Base-by-base conservation (phyloP, 2,329 filamentous ascomycete genomes). In the Volutella citrinella region DNA sequence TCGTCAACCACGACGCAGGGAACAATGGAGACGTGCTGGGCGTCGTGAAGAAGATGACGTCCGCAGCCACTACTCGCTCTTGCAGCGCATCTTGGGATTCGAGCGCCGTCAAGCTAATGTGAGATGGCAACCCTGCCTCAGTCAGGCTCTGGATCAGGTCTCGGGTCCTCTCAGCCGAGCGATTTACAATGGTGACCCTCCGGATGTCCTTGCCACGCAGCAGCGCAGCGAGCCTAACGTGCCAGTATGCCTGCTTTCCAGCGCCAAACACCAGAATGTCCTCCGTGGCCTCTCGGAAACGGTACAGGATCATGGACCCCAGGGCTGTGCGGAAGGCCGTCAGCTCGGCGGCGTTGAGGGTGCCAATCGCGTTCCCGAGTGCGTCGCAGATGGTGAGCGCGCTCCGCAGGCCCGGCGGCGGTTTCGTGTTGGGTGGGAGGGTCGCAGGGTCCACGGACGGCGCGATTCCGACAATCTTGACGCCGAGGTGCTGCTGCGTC, bases 201-300 rank as follows among this genome's bases (percentile, higher is more conserved):
- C 40, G 37, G n/a, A 60, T 49, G 1, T 45, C 47, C 17, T 42
- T 34, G 11, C 45, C 54, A 5, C 55, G 46, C 1, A 84, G 64
- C 7, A 82, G 59, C 6, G 86, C 59, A 1, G 82, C 79, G 7
- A 87, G 68, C 1, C 80, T 72, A 11, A 84, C 74, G 49, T 86
- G 82, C 83, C 83, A 87, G 51, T 82, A 79, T 1, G 82, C 83
- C 59, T 86, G 82, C 45, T 76, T 78, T 14, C 83, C 83, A 0
- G 81, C 81, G 3, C 83, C 82, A 49, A 87, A 87, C 12, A 87
- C 75, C 5, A 78, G 72, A 4, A 86, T 54, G 15, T 76, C 78
- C 13, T 51, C 39, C 0, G 52, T 55, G 15, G 36, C 38, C 30
- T 35, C 32, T 4, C 52, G 44, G 17, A 45, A 54, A 9, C 49